Conservation (phyloP, 140 eudicot species). For the Bidens hawaiensis region DNA sequence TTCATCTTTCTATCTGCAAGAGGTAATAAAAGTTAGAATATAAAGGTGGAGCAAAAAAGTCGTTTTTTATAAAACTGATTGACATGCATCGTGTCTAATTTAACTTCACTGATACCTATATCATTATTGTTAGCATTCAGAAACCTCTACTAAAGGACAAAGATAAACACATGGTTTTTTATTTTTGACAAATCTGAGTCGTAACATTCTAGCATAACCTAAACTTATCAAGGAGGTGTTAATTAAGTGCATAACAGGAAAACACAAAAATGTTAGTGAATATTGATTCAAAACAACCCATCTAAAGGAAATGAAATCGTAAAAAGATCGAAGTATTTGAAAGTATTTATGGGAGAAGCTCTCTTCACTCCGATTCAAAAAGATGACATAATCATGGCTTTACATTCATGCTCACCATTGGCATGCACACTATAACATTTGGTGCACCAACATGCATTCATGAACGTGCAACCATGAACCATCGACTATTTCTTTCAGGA, state of each 20-base stretch:
- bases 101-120: too few species aligned
- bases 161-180: too few species aligned
- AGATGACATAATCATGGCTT: conserved; percentile 17
- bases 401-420: conserved; percentile 22
- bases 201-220: too few species aligned
- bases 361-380: conserved; percentile 54
- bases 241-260: neutral
- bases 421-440: too few species aligned
- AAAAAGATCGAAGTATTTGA: neutral
- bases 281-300: neutral
- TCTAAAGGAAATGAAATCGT: neutral
- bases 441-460: too few species aligned
- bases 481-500: conserved; percentile 22
- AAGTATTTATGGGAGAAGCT: conserved; percentile 31
- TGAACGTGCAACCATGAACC: conserved; percentile 27
- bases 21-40: neutral
- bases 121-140: too few species aligned
- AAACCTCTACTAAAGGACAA: too few species aligned
- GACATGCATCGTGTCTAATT: too few species aligned
- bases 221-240: too few species aligned
- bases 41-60: too few species aligned
- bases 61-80: too few species aligned
- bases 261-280: neutral
- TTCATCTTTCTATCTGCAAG: neutral
- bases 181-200: too few species aligned